These are phyloP conservation scores for Mediolabrus comicus DNA, from an alignment of 108 stramenopile species.

Conservation along the genomic window DNA sequence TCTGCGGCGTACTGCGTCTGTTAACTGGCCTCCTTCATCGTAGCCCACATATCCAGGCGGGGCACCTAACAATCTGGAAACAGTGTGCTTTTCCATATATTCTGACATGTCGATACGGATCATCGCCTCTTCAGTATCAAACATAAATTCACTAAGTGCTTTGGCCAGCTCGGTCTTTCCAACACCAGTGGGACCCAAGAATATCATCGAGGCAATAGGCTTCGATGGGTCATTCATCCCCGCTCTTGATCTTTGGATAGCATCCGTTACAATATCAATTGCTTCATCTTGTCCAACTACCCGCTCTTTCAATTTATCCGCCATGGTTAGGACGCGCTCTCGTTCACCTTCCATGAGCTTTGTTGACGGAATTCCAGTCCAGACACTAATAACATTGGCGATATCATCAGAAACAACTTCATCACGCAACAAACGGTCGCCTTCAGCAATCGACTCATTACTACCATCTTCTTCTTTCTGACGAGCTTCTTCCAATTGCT, in stretches of 20 bases:
- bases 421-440: conserved; percentile 76
- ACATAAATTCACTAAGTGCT: conserved; percentile 88
- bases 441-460: conserved; percentile 23
- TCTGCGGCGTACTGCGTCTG: conserved; percentile 94
- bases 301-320: conserved; percentile 76
- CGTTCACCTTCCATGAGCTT: conserved; percentile 91
- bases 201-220: conserved; percentile 92
- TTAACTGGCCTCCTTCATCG: conserved; percentile 98
- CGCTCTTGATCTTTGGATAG: conserved; percentile 89
- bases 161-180: conserved; percentile 97
- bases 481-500: conserved; percentile 62
- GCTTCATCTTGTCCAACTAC: conserved; percentile 96
- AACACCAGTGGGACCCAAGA: conserved; percentile 92
- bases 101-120: conserved; percentile 98
- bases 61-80: conserved; percentile 91
- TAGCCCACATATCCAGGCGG: conserved; percentile 92
- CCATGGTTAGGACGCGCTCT: conserved; percentile 92
- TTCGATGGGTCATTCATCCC: conserved; percentile 89
- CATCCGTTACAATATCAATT: conserved; percentile 87
- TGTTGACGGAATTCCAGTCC: conserved; percentile 92
- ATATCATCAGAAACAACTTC: conserved; percentile 96
- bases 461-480: conserved; percentile 30
- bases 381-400: conserved; percentile 87
- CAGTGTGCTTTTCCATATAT: conserved; percentile 93
- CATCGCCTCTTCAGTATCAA: conserved; percentile 88